Conservation (phyloP, 2,329 filamentous ascomycete species). For the Alternaria sp. region DNA sequence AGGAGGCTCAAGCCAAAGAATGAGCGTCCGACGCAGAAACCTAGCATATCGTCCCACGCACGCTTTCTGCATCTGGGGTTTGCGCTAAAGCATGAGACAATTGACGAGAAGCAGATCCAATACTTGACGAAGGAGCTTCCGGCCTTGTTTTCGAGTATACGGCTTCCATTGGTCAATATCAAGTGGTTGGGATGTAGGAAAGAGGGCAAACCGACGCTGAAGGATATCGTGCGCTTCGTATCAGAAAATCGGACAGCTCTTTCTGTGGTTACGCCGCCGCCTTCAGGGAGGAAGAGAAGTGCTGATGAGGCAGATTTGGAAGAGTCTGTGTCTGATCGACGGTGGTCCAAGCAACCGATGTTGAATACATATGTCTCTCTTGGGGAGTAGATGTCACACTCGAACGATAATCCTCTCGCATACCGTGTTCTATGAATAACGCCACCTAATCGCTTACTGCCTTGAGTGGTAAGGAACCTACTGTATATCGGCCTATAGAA, state of each 20-base stretch:
- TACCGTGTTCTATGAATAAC: not conserved
- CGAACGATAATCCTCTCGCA: not conserved
- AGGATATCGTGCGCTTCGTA: not conserved
- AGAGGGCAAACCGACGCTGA: not conserved
- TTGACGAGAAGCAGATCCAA: not conserved
- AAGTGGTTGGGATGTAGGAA: not conserved
- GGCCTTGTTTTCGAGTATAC: not conserved
- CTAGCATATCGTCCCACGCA: not conserved
- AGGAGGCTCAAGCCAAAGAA: constrained; percentile 3
- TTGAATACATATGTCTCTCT: not conserved
- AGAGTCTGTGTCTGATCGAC: not conserved
- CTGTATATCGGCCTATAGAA: not conserved
- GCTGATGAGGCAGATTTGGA: not conserved
- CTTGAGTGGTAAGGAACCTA: not conserved
- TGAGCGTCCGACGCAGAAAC: not conserved
- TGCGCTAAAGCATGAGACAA: not conserved
- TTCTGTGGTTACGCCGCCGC: not conserved
- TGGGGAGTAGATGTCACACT: not conserved
- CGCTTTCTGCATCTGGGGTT: constrained; percentile 10
- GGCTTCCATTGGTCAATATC: not conserved
- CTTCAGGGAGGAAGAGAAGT: not conserved
- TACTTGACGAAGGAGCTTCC: not conserved
- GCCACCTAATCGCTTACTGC: not conserved
- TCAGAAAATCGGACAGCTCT: not conserved
- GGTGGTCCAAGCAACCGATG: not conserved